Evolutionary conservation across 2,329 filamentous ascomycete genomes (phyloP).

Genomic region (Aureobasidium sp.): DNA sequence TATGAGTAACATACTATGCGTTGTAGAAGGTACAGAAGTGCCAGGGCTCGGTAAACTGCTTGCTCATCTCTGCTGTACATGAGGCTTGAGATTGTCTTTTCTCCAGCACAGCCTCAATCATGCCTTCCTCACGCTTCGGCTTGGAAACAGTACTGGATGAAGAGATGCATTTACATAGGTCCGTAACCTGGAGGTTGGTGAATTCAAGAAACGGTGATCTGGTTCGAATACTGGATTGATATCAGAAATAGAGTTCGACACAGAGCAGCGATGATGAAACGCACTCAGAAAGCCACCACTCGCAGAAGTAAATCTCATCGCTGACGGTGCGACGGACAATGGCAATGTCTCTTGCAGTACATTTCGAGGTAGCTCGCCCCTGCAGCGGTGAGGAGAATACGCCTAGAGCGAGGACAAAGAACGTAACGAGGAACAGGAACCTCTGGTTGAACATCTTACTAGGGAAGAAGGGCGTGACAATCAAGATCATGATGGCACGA

Average conservation of each 20-base stretch:
- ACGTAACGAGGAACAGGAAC: neutral
- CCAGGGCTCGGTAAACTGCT: neutral
- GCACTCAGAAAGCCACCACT: neutral
- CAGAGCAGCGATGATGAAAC: neutral
- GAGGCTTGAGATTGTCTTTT: neutral
- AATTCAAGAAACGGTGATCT: neutral
- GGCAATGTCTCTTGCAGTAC: neutral
- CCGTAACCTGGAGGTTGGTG: neutral
- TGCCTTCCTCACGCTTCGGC: neutral
- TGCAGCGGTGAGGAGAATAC: neutral
- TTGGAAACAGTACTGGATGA: neutral
- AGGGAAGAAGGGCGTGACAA: neutral
- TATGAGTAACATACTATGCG: neutral
- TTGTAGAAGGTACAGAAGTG: neutral
- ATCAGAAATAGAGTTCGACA: neutral
- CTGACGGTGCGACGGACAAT: neutral
- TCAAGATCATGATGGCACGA: neutral
- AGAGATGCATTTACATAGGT: neutral
- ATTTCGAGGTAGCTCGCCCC: neutral
- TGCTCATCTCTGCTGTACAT: neutral
- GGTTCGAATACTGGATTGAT: neutral
- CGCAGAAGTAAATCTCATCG: neutral
- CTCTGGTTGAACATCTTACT: neutral
- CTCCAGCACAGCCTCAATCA: neutral
- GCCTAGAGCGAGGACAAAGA: neutral